These are phyloP conservation scores for Dalbergia cultrata DNA, from an alignment of 306 rosid genomes.

Conservation along the genomic window DNA sequence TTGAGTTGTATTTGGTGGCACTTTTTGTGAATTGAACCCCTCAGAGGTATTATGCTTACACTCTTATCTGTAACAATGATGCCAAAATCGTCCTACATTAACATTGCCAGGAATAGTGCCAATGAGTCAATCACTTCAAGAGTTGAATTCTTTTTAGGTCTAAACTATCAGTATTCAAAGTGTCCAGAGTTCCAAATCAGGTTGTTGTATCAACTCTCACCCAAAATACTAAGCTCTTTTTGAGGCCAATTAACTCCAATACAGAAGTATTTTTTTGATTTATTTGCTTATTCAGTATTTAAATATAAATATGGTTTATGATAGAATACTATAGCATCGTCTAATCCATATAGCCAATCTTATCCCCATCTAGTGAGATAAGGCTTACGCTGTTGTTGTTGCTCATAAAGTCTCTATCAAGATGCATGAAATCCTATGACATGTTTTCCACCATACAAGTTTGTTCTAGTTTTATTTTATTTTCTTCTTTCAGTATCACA, in stretches of 20 bases:
- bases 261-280: neutral
- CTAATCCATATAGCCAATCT: too few species aligned
- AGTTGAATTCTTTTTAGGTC: neutral
- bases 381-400: neutral
- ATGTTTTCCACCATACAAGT: conserved; percentile 11
- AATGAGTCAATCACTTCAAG: conserved; percentile 22
- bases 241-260: neutral
- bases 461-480: conserved; percentile 20
- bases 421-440: conserved; percentile 9
- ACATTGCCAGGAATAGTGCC: neutral
- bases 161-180: too few species aligned
- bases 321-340: too few species aligned
- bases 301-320: too few species aligned
- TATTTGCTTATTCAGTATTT: neutral
- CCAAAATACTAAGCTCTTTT: neutral
- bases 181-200: neutral
- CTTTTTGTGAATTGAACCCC: neutral
- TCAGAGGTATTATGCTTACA: neutral
- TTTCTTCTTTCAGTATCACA: neutral
- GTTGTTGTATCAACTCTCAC: neutral
- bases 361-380: too few species aligned
- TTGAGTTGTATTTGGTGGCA: conserved; percentile 30
- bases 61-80: neutral
- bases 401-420: neutral
- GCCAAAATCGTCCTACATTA: neutral